Evolutionary conservation across 2,329 filamentous ascomycete species (phyloP), one percentile per base, ranked within the genome.

Genomic region (Laburnicola sp.): DNA sequence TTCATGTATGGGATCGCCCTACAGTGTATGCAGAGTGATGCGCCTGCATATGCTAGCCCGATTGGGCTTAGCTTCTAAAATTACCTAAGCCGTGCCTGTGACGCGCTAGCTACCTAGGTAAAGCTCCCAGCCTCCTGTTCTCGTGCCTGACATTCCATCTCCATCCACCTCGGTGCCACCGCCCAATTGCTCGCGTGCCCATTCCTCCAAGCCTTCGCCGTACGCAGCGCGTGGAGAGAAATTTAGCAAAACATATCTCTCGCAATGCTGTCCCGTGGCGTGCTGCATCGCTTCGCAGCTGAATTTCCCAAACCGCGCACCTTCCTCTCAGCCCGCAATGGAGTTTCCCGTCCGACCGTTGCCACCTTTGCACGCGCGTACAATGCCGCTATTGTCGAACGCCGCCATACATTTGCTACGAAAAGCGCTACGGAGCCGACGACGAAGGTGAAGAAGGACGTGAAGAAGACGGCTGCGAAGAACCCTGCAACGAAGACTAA

Each of bases 191-290:
- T 52, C 52, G 51, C 54, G 43, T 41, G 44, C 49, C 60, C 57
- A 57, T 60, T 48, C 53, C 49, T 47, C 44, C 53, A 50, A 44
- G 41, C 51, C 48, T 43, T 46, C 48, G 50, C 51, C 38, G 34
- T 22, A 35, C 38, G 41, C 54, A 42, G 48, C 50, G 51, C 54
- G 40, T 56, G 45, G 37, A 27, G 3, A 30, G 35, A 45, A 38
- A 48, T 25, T 36, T n/a, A n/a, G 31, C 34, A 37, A 28, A 46
- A 48, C 53, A 26, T 40, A 11, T 16, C n/a, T 45, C 21, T 47
- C 54, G 46, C 60, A 22, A 74, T 74, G 71, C 62, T 73, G 54
- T 65, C 66, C 53, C 68, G 66, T 59, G 59, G 67, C 58, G 54
- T 65, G 49, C 64, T 74, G 59, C 63, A 60, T 53, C 71, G 69